Percentiles rank a stretch among this genome's conserved stretches.
Conservation (phyloP, 306 rosid genomes). For the Vigna hirtella region DNA sequence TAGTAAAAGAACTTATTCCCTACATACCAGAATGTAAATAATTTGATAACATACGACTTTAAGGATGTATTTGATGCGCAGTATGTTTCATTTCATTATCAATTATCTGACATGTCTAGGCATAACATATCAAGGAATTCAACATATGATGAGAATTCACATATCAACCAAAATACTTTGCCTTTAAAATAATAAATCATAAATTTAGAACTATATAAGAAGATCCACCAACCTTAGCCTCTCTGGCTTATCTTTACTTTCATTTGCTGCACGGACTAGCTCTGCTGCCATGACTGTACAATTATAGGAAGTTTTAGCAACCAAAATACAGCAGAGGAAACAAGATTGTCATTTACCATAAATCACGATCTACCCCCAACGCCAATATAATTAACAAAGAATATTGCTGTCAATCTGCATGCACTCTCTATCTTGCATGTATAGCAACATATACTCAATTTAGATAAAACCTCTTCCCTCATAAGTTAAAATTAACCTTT, state of each 20-base stretch:
- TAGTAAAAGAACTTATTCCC: constrained; percentile 5
- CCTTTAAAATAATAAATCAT: background rate
- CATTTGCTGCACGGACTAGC: constrained; percentile 74
- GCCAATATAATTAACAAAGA: background rate
- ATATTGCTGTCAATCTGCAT: constrained; percentile 3
- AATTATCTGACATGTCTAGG: constrained; percentile 21
- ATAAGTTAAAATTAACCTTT: background rate
- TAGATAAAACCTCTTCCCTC: background rate
- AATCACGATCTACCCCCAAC: constrained; percentile 13
- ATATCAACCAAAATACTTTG: constrained; percentile 19
- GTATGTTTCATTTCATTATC: constrained; percentile 26
- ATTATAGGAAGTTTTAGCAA: constrained; percentile 34
- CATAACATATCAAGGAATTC: constrained; percentile 22
- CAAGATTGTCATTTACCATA: background rate
- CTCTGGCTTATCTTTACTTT: constrained; percentile 70
- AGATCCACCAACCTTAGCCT: constrained; percentile 70
- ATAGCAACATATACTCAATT: background rate
- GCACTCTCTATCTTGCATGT: background rate
- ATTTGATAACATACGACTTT: constrained; percentile 23
- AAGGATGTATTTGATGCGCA: constrained; percentile 17
- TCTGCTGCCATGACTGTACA: constrained; percentile 94
- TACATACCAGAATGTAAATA: constrained; percentile 20
- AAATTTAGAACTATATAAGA: constrained; percentile 26
- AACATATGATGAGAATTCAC: constrained; percentile 17
- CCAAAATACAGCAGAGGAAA: constrained; percentile 15